These are phyloP conservation scores for Aureobasidium musti DNA, from an alignment of 2,329 filamentous ascomycete species.

Conservation along the genomic window DNA sequence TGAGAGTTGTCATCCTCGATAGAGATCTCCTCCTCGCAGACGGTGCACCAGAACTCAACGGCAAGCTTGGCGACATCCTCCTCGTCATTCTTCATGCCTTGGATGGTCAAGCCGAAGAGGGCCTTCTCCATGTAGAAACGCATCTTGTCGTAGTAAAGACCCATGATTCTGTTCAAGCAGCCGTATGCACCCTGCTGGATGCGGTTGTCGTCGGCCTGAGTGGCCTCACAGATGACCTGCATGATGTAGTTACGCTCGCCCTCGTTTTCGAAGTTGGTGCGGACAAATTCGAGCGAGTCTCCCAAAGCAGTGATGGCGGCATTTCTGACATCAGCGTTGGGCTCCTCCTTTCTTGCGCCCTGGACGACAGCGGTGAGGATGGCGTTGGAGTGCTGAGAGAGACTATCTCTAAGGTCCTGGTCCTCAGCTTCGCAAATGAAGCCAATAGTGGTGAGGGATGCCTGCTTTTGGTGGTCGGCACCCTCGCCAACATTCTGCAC, in stretches of 20 bases:
- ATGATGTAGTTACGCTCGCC: slow-evolving; percentile 99
- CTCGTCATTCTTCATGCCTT: slow-evolving; percentile 97
- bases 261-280: slow-evolving; percentile 98
- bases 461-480: slow-evolving; percentile 85
- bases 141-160: slow-evolving; percentile 99
- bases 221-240: slow-evolving; percentile 99
- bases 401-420: slow-evolving; percentile 74
- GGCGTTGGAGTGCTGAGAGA: slow-evolving; percentile 89
- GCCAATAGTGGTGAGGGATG: slow-evolving; percentile 92
- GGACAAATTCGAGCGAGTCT: slow-evolving; percentile 95
- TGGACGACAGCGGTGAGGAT: slow-evolving; percentile 98
- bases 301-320: slow-evolving; percentile 92
- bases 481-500: slow-evolving; percentile 92
- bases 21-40: slow-evolving; percentile 96
- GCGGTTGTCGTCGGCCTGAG: slow-evolving; percentile 83
- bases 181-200: slow-evolving; percentile 97
- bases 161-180: slow-evolving; percentile 98
- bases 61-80: slow-evolving; percentile 98
- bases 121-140: slow-evolving; percentile 99
- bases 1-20: slow-evolving; percentile 96
- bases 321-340: slow-evolving; percentile 84
- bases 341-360: slow-evolving; percentile 93
- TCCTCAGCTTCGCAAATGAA: slow-evolving; percentile 98
- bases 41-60: slow-evolving; percentile 99
- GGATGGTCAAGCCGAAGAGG: slow-evolving; percentile 92